Conservation (phyloP, 345 rosid species). For the Capsella bursapastoris region DNA sequence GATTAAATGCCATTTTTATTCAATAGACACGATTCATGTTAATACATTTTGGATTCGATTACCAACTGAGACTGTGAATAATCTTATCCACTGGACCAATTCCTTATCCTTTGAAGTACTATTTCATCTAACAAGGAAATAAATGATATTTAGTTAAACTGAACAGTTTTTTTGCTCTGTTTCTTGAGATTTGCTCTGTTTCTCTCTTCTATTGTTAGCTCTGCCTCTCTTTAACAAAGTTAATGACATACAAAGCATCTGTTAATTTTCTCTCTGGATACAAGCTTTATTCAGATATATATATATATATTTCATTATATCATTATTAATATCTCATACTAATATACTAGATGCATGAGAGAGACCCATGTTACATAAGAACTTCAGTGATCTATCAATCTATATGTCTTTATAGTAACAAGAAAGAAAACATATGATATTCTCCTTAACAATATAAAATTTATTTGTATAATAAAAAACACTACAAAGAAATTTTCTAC, state of each 20-base stretch:
- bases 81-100: conserved; percentile 8
- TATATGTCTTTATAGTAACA: no score
- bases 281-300: neutral
- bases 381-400: no score
- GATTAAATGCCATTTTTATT: neutral
- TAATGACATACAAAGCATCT: neutral
- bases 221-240: neutral
- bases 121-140: neutral
- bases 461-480: no score
- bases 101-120: neutral
- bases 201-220: neutral
- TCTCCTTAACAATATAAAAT: no score
- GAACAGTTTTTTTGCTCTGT: neutral
- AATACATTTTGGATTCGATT: no score
- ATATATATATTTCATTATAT: neutral
- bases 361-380: no score
- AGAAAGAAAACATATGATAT: no score
- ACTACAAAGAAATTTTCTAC: no score
- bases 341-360: no score
- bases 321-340: neutral
- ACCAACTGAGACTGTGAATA: conserved; percentile 1
- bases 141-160: neutral
- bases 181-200: neutral
- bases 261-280: neutral
- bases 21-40: no score